Evolutionary conservation across 352 stramenopile species (phyloP).

Genomic region (Phytophthora constricta): DNA sequence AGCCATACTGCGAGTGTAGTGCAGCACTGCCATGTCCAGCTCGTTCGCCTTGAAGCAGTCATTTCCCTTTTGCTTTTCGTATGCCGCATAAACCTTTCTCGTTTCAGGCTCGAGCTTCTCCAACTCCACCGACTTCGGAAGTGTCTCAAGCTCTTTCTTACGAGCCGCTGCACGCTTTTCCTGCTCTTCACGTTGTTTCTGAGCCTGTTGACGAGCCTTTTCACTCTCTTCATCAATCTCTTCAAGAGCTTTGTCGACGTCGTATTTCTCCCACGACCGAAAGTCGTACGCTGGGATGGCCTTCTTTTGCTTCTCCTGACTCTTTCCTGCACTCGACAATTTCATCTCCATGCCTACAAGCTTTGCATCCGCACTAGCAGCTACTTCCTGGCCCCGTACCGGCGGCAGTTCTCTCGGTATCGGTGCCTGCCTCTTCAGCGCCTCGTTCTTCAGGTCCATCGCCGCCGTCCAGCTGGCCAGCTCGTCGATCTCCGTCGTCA

Average conservation of each 20-base stretch:
- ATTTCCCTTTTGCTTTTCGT: conserved; percentile 95
- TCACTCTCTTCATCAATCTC: conserved; percentile 72
- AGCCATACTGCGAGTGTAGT: conserved; percentile 91
- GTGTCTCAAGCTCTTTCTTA: conserved; percentile 60
- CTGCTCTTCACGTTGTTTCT: conserved; percentile 38
- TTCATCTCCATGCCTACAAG: conserved; percentile 6
- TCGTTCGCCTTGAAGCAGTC: conserved; percentile 91
- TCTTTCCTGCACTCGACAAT: conserved; percentile 1
- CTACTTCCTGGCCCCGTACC: conserved; percentile 57
- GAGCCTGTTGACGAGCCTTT: conserved; percentile 42
- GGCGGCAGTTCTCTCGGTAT: conserved; percentile 46
- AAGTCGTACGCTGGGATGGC: conserved; percentile 91
- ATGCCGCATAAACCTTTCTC: conserved; percentile 59
- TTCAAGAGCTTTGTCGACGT: conserved; percentile 82
- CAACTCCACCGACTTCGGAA: conserved; percentile 67
- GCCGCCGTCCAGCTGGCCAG: conserved; percentile 69
- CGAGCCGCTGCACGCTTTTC: conserved; percentile 49
- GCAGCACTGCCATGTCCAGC: conserved; percentile 82
- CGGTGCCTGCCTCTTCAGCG: conserved; percentile 43
- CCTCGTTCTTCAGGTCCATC: conserved; percentile 64
- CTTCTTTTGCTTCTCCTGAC: conserved; percentile 38
- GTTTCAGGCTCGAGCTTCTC: conserved; percentile 57
- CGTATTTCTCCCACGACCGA: conserved; percentile 91
- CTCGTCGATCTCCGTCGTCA: conserved; percentile 60
- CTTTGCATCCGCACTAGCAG: background rate